Percentiles rank a stretch among this genome's conserved stretches.
Conservation (phyloP, 257 asterid genomes). For the Ehretia macrophylla region DNA sequence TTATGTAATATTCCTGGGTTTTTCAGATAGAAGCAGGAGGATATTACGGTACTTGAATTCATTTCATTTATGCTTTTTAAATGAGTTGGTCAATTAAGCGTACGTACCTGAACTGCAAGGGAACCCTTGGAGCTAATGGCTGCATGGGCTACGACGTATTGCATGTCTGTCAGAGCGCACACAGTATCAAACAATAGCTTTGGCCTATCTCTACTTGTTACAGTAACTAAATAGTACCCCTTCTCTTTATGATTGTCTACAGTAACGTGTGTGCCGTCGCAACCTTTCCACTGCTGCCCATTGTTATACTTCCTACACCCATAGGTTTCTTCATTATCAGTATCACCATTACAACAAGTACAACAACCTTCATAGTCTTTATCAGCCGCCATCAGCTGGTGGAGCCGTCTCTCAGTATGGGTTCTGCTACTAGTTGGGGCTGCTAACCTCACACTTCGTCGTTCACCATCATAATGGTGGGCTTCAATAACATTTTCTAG, state of each 20-base stretch:
- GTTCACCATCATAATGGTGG: slow-evolving; percentile 56
- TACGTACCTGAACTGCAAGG: slow-evolving; percentile 80
- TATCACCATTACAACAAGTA: slow-evolving; percentile 38
- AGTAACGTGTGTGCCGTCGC: slow-evolving; percentile 56
- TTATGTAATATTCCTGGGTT: slow-evolving; percentile 68
- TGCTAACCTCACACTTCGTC: slow-evolving; percentile 51
- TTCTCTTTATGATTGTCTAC: slow-evolving; percentile 48
- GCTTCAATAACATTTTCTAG: slow-evolving; percentile 76
- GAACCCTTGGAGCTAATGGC: slow-evolving; percentile 66
- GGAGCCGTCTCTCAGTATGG: slow-evolving; percentile 94
- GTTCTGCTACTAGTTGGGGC: slow-evolving; percentile 44
- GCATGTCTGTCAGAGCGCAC: slow-evolving; percentile 68
- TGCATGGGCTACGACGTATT: slow-evolving; percentile 70
- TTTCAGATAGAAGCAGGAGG: neutral
- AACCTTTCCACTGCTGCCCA: slow-evolving; percentile 20
- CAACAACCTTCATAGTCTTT: slow-evolving; percentile 63
- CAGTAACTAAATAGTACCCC: slow-evolving; percentile 54
- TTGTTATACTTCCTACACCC: slow-evolving; percentile 18
- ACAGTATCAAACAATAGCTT: slow-evolving; percentile 76
- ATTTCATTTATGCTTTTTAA: no score
- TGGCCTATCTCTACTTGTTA: slow-evolving; percentile 67
- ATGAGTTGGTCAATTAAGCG: no score
- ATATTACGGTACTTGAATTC: no score
- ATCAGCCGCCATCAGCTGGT: slow-evolving; percentile 82
- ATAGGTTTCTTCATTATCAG: slow-evolving; percentile 35